A percentile compares a stretch with the other conserved stretches of the same genome.
phyloP scores from a whole-genome alignment of 2,329 filamentous ascomycete genomes.

The Zymoseptoria tritici region DNA sequence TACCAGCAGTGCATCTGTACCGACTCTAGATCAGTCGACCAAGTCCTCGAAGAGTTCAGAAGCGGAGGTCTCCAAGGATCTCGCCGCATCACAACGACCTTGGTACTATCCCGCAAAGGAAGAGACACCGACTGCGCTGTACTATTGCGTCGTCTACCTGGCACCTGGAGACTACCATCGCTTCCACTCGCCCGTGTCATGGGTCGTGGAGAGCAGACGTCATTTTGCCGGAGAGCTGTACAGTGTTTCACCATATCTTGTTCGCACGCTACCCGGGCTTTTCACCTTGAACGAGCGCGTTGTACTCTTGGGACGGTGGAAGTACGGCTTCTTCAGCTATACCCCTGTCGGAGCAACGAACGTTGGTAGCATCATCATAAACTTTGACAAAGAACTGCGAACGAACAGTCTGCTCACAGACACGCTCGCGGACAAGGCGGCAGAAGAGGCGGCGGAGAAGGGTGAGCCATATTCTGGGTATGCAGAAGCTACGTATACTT shows the following conservation, averaged over 20 bases:
- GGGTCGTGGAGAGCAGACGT: constrained; percentile 90
- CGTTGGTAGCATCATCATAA: constrained; percentile 91
- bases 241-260: constrained; percentile 89
- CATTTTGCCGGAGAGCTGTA: constrained; percentile 96
- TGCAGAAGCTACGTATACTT: constrained; percentile 79
- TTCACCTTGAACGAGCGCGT: constrained; percentile 97
- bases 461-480: constrained; percentile 87
- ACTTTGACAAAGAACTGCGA: constrained; percentile 89
- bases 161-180: constrained; percentile 97
- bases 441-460: constrained; percentile 64
- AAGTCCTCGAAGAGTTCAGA: constrained; percentile 62
- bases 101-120: constrained; percentile 38
- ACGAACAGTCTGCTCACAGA: constrained; percentile 91
- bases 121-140: constrained; percentile 57
- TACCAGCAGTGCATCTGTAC: constrained; percentile 33
- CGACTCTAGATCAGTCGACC: constrained; percentile 60
- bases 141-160: constrained; percentile 92
- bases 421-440: constrained; percentile 80
- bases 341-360: constrained; percentile 95
- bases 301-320: constrained; percentile 86
- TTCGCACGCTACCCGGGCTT: constrained; percentile 82
- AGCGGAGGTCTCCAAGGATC: constrained; percentile 73
- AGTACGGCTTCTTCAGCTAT: constrained; percentile 95
- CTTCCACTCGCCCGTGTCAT: constrained; percentile 90
- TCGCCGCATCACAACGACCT: constrained; percentile 56